Evolutionary conservation across 371 early-diverging fungal genomes (phyloP), one percentile per base, ranked within the genome.

Genomic region (Mucor piriformis): DNA sequence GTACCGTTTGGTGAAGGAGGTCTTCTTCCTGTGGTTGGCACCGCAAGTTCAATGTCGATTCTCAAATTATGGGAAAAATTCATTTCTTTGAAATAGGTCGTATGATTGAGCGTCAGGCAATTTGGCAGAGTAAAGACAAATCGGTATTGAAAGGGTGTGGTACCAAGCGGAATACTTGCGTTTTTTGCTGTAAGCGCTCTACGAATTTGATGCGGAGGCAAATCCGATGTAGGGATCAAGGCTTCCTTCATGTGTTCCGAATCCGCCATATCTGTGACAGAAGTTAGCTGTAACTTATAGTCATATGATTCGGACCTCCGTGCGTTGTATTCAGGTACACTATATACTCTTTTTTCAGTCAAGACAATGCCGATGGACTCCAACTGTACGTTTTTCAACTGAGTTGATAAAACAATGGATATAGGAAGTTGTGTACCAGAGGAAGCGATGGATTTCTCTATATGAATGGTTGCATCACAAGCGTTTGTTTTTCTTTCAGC

Each of bases 351-450:
- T 32, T 66, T 64, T 54, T 79, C 79, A 0, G 70, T 72, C 16
- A 76, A 49, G 12, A 70, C 57, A 11, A 74, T 55, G 3, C 69
- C 60, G 7, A 79, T 56, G 6, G 70, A 66, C 46, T 79, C 79
- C 4, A 79, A 29, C 5, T 54, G 50, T 5, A 76, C 71, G 24
- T 74, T 62, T 44, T 79, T 79, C 50, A 64, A 57, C 34, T 72
- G 61, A 1, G 79, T 70, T n/a, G 69, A 52, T 7, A 79, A 51
- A 0, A 64, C 63, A 15, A 79, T 53, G 4, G 76, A 70, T 10
- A 79, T 74, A 0, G 79, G 76, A 18, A 79, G 68, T 46, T 76
- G 76, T 0, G 79, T 79, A 5, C 79, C 79, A 0, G 79, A 79
- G 0, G 79, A 79, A 2, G 67, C 74, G 10, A 74, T 76, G 6